A percentile compares a stretch with the other conserved stretches of the same genome.
Evolutionary conservation across 345 rosid species (phyloP).

Genomic region (Hirschfeldia incana): DNA sequence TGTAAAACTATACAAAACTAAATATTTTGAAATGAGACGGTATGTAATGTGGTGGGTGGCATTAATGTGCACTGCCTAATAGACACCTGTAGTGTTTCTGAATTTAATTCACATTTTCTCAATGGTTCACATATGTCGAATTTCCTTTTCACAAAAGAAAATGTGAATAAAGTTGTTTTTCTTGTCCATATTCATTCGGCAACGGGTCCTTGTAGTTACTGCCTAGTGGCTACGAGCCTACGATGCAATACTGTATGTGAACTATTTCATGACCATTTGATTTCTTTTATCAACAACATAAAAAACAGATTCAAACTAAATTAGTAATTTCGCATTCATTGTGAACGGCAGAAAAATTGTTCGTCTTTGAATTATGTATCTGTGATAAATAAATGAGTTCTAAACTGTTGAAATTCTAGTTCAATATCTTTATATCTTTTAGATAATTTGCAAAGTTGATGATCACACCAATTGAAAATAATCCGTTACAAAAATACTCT

Average conservation of each 20-base stretch:
- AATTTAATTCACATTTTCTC: constrained; percentile 12
- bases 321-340: too few species aligned
- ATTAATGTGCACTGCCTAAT: neutral
- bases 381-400: too few species aligned
- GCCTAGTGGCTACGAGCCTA: neutral
- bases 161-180: neutral
- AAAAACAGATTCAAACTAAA: too few species aligned
- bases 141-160: neutral
- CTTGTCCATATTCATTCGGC: neutral
- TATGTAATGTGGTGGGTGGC: constrained; percentile 13
- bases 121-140: neutral
- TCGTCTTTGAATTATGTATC: too few species aligned
- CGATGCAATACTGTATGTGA: neutral
- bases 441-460: too few species aligned
- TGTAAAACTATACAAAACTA: constrained; percentile 6
- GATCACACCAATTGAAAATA: too few species aligned
- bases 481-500: too few species aligned
- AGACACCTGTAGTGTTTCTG: neutral
- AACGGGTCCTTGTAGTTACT: neutral
- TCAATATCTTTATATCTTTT: too few species aligned
- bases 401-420: too few species aligned
- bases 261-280: too few species aligned
- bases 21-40: neutral
- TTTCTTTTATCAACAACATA: too few species aligned
- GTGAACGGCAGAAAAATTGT: too few species aligned